Conservation (phyloP, 257 asterid genomes). For the Salvia hispanica region DNA sequence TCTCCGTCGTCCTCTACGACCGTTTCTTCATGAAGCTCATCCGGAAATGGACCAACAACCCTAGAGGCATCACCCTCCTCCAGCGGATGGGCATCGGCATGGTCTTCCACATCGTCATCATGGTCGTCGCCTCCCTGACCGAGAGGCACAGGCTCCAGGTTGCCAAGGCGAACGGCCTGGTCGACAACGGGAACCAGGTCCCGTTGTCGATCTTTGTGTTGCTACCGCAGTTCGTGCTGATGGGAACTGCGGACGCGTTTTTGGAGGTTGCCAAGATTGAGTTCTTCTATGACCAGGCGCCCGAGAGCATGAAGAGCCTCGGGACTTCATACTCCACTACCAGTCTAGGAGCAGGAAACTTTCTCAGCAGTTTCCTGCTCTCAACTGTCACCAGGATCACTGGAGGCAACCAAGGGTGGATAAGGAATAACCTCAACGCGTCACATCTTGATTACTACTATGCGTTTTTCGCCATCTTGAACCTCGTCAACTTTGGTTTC, state of each 20-base stretch:
- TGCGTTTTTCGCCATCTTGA: conserved; percentile 57
- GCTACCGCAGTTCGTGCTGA: conserved; percentile 73
- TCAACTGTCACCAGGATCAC: conserved; percentile 60
- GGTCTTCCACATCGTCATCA: conserved; percentile 60
- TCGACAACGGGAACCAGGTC: conserved; percentile 45
- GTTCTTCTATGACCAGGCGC: conserved; percentile 89
- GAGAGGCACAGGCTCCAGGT: conserved; percentile 61
- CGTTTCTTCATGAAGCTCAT: conserved; percentile 47
- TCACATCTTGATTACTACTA: conserved; percentile 80
- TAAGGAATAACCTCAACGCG: conserved; percentile 68
- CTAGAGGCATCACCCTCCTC: conserved; percentile 72
- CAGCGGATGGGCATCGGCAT: conserved; percentile 91
- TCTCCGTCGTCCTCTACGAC: conserved; percentile 72
- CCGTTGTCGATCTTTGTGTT: conserved; percentile 67
- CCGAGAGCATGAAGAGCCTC: conserved; percentile 85
- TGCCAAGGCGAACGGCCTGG: conserved; percentile 49
- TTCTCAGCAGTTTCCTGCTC: conserved; percentile 65
- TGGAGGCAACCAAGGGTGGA: conserved; percentile 54
- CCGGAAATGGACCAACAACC: conserved; percentile 64
- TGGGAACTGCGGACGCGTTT: conserved; percentile 87
- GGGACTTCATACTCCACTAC: conserved; percentile 76
- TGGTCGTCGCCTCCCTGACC: conserved; percentile 59
- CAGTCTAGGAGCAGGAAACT: conserved; percentile 68
- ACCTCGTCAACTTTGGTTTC: conserved; percentile 52
- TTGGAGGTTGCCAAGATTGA: conserved; percentile 73